Evolutionary conservation across 2,329 filamentous ascomycete genomes (phyloP), one percentile per base, ranked within the genome.

Genomic region (Capronia americana): DNA sequence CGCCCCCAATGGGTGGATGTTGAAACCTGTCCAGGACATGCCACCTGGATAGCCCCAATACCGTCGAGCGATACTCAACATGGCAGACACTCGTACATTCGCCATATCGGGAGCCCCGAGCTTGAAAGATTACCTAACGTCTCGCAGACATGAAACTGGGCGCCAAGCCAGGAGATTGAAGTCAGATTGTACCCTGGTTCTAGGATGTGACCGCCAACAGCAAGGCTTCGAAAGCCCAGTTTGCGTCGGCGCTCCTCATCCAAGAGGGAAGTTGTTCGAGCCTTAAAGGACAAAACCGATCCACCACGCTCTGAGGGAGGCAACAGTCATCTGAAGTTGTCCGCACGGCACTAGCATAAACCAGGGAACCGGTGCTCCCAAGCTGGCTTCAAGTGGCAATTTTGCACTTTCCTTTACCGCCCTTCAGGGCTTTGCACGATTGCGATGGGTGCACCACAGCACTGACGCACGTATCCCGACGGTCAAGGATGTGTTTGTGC

Each of bases 11-110:
- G 5, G 34, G 34, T 17, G 12, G 12, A 38, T 17, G 34, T 41
- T 41, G 34, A 17, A 41, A 12, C 12, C 5, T 17, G 30, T 30
- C 34, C 4, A 4, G 10, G 32, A 34, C 32, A 14, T 28, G 17
- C 17, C 20, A 4, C 17, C 10, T 44, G 24, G 11, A 17, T 46
- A 30, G 34, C 38, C 44, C 38, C 20, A 20, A 58, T 46, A 24
- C 17, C 26, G 32, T 14, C 14, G 26, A 23, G 38, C n/a, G 24
- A 58, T 58, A 14, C 56, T 44, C 17, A 58, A 58, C 23, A 32
- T 24, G 56, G 56, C 24, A 28, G 32, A 48, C n/a, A n/a, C n/a
- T n/a, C n/a, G n/a, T 20, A 20, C 28, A 23, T 28, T 14, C 23
- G 38, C 24, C 23, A 11, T 44, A 48, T 30, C 26, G 17, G 20